Evolutionary conservation across 352 stramenopile genomes (phyloP).

Genomic region (Globisporangium cylindrosporum): DNA sequence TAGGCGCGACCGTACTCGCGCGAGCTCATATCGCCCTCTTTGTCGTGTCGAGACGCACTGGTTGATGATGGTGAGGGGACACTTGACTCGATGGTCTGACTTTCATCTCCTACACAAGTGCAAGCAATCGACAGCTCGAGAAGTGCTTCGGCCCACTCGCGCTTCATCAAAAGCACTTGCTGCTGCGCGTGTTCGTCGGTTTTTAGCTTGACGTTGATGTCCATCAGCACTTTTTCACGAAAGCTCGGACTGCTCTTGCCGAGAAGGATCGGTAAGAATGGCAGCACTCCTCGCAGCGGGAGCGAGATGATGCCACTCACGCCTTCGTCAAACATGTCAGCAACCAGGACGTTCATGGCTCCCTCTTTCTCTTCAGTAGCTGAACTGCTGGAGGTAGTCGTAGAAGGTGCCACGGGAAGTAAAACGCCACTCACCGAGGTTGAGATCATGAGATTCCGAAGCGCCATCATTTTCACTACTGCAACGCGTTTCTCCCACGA

Average conservation of each 20-base stretch:
- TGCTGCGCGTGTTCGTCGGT: constrained; percentile 69
- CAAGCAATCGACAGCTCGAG: constrained; percentile 71
- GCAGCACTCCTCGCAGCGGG: constrained; percentile 61
- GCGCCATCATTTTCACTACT: constrained; percentile 58
- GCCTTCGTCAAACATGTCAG: constrained; percentile 58
- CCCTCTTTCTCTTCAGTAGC: background rate
- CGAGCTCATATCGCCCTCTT: background rate
- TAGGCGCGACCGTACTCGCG: constrained; percentile 36
- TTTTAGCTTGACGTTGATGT: constrained; percentile 87
- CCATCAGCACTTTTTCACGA: constrained; percentile 82
- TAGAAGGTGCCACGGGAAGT: background rate
- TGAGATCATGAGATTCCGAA: constrained; percentile 51
- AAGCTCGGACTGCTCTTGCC: constrained; percentile 43
- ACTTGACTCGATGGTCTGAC: background rate
- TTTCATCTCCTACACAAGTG: constrained; percentile 24
- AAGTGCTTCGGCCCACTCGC: constrained; percentile 70
- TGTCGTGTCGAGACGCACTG: background rate
- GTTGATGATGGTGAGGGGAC: background rate
- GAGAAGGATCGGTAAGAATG: constrained; percentile 69
- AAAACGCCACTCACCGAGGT: background rate
- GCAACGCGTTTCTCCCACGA: constrained; percentile 75
- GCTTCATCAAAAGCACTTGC: constrained; percentile 71
- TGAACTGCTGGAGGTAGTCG: background rate
- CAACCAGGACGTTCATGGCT: constrained; percentile 24
- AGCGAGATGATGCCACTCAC: constrained; percentile 59